phyloP scores from a whole-genome alignment of 345 rosid species.

The rapeseed (Brassica napus) region Da-Ae NC_063449.1:47943501-47944000 shows the following conservation, averaged over 20 bases:
- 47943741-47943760: neutral
- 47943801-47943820: conserved; percentile 37
- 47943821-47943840: conserved; percentile 30
- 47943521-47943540: neutral
- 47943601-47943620: conserved; percentile 34
- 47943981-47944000: conserved; percentile 66
- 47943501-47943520: neutral
- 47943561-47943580: conserved; percentile 31
- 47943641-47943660: neutral
- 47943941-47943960: neutral
- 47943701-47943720: conserved; percentile 14
- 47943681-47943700: neutral
- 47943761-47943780: conserved; percentile 23
- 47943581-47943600: conserved; percentile 21
- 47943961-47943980: conserved; percentile 1
- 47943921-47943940: neutral
- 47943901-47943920: neutral
- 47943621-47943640: neutral
- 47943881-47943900: neutral
- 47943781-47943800: conserved; percentile 37
- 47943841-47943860: conserved; percentile 20
- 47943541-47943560: conserved; percentile 2
- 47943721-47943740: conserved; percentile 8
- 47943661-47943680: conserved; percentile 10
- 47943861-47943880: conserved; percentile 16